These are phyloP conservation scores for Fusarium liriodendri DNA, from an alignment of 2,329 filamentous ascomycete genomes.

Conservation along the genomic window DNA sequence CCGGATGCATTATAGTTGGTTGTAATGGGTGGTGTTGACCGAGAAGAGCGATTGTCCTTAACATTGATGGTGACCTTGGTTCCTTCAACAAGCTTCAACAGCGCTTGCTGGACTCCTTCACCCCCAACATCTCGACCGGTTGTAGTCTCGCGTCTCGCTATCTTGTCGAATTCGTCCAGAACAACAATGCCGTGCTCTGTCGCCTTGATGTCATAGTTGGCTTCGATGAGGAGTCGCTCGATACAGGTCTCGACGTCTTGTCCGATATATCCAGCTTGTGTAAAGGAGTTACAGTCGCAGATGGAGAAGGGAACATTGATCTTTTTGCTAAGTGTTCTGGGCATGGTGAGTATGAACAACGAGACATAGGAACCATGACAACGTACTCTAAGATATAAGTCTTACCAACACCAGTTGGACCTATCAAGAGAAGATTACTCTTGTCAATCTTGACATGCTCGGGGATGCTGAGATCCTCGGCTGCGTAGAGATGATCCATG, in stretches of 20 bases:
- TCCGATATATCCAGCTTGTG: conserved; percentile 96
- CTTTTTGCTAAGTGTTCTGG: conserved; percentile 87
- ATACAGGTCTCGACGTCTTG: conserved; percentile 98
- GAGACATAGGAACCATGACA: background rate
- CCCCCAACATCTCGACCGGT: conserved; percentile 95
- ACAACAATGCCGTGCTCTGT: conserved; percentile 95
- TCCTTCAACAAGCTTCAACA: conserved; percentile 96
- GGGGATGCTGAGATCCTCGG: conserved; percentile 58
- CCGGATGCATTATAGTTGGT: conserved; percentile 62
- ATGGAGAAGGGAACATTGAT: conserved; percentile 97
- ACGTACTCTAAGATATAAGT: conserved; percentile 85
- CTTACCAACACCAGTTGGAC: conserved; percentile 95
- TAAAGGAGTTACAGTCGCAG: conserved; percentile 95
- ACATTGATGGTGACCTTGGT: conserved; percentile 93
- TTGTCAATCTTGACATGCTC: conserved; percentile 85
- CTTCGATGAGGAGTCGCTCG: conserved; percentile 87
- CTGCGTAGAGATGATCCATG: conserved; percentile 59
- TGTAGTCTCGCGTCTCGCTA: conserved; percentile 86
- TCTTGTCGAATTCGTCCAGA: conserved; percentile 97
- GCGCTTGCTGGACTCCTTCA: conserved; percentile 94
- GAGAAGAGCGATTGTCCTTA: conserved; percentile 77
- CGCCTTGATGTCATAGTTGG: conserved; percentile 86
- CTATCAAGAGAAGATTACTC: conserved; percentile 91
- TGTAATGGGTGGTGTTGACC: conserved; percentile 63
- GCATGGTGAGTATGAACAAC: conserved; percentile 31